Base-by-base conservation (phyloP, 495 filamentous ascomycete species). In the Neurospora sp. region DNA sequence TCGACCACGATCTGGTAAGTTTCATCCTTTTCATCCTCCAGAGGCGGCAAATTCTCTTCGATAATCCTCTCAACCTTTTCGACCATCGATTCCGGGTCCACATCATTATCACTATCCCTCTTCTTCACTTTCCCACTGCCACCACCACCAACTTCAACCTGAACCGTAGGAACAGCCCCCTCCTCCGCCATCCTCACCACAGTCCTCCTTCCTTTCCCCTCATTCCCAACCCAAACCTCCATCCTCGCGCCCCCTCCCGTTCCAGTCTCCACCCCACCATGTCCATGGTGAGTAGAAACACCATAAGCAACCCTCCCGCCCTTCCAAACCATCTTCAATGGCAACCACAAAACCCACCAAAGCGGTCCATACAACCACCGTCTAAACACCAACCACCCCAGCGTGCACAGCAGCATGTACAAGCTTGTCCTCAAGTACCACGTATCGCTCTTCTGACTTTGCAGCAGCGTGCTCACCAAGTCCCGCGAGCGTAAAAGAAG, bases 341-440 rank as follows among this genome's bases (percentile, higher is more conserved):
- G 94, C 66, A 94, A 79, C 88, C 92, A 96, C 11, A 97, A 79
- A 3, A 97, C 80, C 92, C 93, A 93, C 90, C 93, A 97, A 39
- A 94, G 81, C 15, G 96, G 96, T 0, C 96, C 94, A 82, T 95
- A 98, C 9, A 99, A 76, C 9, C 94, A 84, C 8, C 96, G 83
- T 21, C 96, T 84, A 73, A 95, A 96, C 2, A 98, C 77, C 10
- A 99, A 84, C 96, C 96, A 99, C 13, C 82, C 82, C 39, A 97
- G 89, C 7, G 92, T 97, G 3, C 82, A 86, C 17, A 92, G 45
- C 10, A 98, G 86, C 69, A 98, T 82, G 76, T 93, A 94, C 75
- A 98, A 90, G 0, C 94, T 90, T 24, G 91, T 94, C 81, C 93
- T 90, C 37, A 98, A 87, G 77, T 99, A 99, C 96, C 96, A 99